phyloP scores from a whole-genome alignment of 176 grass and related monocot genomes.

The Oropetium thomaeum region DNA sequence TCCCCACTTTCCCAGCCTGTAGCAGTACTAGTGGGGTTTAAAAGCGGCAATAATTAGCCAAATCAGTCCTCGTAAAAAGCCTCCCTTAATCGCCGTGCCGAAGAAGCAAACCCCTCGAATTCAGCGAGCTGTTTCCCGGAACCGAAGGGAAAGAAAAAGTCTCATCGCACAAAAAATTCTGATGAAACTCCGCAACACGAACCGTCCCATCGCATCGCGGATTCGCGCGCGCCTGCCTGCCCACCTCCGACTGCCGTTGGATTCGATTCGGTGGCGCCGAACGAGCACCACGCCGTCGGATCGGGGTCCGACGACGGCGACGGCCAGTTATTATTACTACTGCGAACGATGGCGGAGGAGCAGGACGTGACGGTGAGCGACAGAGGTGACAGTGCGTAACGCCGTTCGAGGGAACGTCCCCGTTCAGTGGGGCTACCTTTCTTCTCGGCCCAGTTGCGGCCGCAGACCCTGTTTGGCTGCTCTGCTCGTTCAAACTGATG shows the following conservation, averaged over 20 bases:
- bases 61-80: background rate
- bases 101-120: constrained; percentile 29
- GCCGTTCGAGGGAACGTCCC: background rate
- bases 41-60: constrained; percentile 20
- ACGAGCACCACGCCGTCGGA: background rate
- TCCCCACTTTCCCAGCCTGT: background rate
- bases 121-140: constrained; percentile 22
- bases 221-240: too few species aligned
- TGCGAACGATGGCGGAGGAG: background rate
- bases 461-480: background rate
- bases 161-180: too few species aligned
- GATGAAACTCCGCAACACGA: too few species aligned
- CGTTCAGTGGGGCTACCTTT: too few species aligned
- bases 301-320: background rate
- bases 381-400: background rate
- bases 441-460: too few species aligned
- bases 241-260: background rate
- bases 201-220: too few species aligned
- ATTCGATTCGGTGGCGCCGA: background rate
- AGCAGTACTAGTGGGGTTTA: constrained; percentile 12
- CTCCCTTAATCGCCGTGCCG: background rate
- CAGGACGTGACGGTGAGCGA: background rate
- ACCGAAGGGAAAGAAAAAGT: background rate
- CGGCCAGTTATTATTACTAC: constrained; percentile 32
- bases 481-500: constrained; percentile 3